These are phyloP conservation scores for Symbiodinium natans DNA, from an alignment of 73 alveolate genomes.

Conservation along the genomic window DNA sequence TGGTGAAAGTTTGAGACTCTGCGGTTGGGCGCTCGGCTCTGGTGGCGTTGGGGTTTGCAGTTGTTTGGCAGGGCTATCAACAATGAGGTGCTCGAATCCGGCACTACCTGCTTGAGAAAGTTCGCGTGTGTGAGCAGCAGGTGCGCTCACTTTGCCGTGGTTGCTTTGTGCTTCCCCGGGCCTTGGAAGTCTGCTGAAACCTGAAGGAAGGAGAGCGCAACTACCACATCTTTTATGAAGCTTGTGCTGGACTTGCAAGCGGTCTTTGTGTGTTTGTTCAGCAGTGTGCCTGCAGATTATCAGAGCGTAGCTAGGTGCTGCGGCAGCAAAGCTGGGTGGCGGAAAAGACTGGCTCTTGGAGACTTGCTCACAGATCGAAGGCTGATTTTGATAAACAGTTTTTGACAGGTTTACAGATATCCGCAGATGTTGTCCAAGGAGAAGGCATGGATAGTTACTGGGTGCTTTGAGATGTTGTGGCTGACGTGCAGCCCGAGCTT, in stretches of 20 bases:
- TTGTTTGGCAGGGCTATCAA: not conserved
- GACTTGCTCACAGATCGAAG: no score
- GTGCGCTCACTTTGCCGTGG: not conserved
- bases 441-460: not conserved
- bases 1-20: slow-evolving; percentile 68
- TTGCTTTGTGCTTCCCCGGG: not conserved
- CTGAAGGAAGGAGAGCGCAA: slow-evolving; percentile 97
- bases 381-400: no score
- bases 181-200: not conserved
- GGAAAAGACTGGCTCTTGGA: not conserved
- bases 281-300: not conserved
- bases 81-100: slow-evolving; percentile 72
- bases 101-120: slow-evolving; percentile 98
- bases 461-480: no score
- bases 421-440: slow-evolving; percentile 81
- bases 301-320: slow-evolving; percentile 3
- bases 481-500: not conserved
- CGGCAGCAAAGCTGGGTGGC: slow-evolving; percentile 29
- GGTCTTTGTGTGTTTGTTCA: not conserved
- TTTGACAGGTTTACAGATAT: slow-evolving; percentile 38
- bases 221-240: slow-evolving; percentile 98
- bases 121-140: slow-evolving; percentile 97
- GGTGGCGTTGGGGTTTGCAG: not conserved
- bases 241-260: not conserved
- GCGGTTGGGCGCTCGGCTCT: slow-evolving; percentile 8